Evolutionary conservation across 139 green algal genomes (phyloP), one percentile per base, ranked within the genome.

Genomic region (Chlamydomonas incerta): DNA sequence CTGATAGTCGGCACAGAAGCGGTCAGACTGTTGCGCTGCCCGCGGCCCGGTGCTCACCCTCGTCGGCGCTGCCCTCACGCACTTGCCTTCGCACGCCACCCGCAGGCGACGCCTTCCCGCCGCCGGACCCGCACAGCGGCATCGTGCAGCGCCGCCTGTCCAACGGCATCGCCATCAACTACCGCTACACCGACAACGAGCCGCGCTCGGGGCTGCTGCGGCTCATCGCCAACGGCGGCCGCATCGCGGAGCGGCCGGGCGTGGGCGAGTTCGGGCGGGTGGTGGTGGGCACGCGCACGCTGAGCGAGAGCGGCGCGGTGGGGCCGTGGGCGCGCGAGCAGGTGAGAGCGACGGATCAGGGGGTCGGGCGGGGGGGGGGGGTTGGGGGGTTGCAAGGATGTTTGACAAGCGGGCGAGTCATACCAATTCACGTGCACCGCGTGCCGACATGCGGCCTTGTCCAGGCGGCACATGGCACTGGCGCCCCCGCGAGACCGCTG

Each of bases 101-200:
- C 6, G 80, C 72, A 52, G 34, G 67, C 62, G 74, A 91, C 24
- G 67, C 82, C 70, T 87, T 82, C 82, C 82, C 82, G 33, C 85
- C 85, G 9, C 58, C 84, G 41, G 91, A 94, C 70, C 71, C 85
- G 0, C 47, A 66, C 81, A 96, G 90, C 24, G 94, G 95, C 75
- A 90, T 99, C 74, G 90, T 96, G 63, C 96, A 97, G 90, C 92
- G 95, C 18, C 90, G 92, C 3, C 93, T 99, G 58, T 95, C 88
- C 81, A 99, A 99, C 90, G 98, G 98, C 72, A 95, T 99, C 37
- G 52, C 80, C 17, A 66, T 99, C 76, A 99, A 99, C 92, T 99
- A 98, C 92, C 87, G 94, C 55, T 47, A 94, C 80, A 94, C 87
- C 0, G 91, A 97, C 88, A 99, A 99, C 82, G 98, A 99, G 92